Conservation (phyloP, 257 asterid genomes). For the Anisodus acutangulus region DNA sequence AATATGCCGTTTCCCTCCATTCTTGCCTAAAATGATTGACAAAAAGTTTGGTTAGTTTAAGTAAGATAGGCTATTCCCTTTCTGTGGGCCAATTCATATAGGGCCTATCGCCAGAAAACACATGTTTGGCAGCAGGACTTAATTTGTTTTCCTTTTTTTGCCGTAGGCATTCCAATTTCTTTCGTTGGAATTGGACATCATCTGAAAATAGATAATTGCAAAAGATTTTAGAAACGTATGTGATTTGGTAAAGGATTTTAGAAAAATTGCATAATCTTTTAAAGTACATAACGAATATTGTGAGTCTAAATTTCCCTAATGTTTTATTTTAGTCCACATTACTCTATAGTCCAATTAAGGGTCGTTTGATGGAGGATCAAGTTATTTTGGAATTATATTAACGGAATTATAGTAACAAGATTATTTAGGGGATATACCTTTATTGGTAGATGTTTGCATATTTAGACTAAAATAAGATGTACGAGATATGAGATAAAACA, state of each 20-base stretch:
- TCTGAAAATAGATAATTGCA: neutral
- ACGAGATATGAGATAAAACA: no score
- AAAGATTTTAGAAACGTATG: neutral
- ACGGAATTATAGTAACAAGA: no score
- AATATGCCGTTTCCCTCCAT: conserved; percentile 19
- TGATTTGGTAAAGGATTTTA: neutral
- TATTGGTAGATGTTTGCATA: neutral
- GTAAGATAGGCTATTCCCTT: neutral
- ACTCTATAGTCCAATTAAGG: neutral
- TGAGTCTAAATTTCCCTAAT: neutral
- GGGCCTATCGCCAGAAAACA: neutral
- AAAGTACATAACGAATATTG: neutral
- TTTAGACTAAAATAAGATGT: neutral
- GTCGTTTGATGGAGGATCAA: neutral
- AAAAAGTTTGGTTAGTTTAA: neutral
- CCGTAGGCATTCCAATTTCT: neutral
- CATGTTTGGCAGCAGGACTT: conserved; percentile 9
- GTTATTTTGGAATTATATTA: neutral
- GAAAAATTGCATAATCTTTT: neutral
- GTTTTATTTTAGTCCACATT: neutral
- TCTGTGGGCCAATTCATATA: conserved; percentile 14
- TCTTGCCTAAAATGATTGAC: conserved; percentile 15
- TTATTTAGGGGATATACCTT: neutral
- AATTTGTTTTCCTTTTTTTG: neutral
- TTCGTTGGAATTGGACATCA: neutral